Conservation (phyloP, 495 filamentous ascomycete genomes). For the Penicillium silybi region DNA sequence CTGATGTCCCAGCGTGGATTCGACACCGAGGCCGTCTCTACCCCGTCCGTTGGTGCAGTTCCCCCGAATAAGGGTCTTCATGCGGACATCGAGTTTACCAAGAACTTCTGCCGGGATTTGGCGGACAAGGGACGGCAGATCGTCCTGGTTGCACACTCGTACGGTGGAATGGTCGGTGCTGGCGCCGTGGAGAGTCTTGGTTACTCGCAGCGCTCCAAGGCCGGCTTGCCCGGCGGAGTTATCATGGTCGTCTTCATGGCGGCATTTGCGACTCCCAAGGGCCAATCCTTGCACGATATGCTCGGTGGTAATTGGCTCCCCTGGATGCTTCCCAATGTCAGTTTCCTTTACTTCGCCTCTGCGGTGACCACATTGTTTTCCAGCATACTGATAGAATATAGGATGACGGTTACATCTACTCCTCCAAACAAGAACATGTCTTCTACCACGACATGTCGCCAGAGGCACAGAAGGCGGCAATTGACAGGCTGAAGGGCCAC, state of each 20-base stretch:
- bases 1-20: conserved; percentile 3
- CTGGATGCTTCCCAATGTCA: conserved; percentile 15
- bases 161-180: conserved; percentile 35
- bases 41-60: conserved; percentile 9
- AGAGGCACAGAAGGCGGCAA: conserved; percentile 14
- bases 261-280: conserved; percentile 30
- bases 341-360: not conserved
- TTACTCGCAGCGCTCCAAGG: conserved; percentile 22
- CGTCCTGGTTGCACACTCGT: conserved; percentile 40
- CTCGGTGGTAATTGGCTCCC: conserved; percentile 18
- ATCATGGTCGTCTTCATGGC: conserved; percentile 34
- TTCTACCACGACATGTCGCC: conserved; percentile 27
- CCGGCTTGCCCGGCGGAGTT: conserved; percentile 37
- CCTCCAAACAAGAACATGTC: conserved; percentile 5
- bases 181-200: conserved; percentile 40
- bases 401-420: conserved; percentile 15
- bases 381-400: not conserved
- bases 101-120: not conserved
- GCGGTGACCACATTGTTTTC: not conserved
- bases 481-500: conserved; percentile 13
- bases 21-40: conserved; percentile 5
- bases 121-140: conserved; percentile 5
- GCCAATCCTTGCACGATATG: conserved; percentile 16
- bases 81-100: conserved; percentile 12
- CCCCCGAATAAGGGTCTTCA: conserved; percentile 7